Base-by-base conservation (phyloP, 2,329 filamentous ascomycete species). In the Neonectria hederae region DNA sequence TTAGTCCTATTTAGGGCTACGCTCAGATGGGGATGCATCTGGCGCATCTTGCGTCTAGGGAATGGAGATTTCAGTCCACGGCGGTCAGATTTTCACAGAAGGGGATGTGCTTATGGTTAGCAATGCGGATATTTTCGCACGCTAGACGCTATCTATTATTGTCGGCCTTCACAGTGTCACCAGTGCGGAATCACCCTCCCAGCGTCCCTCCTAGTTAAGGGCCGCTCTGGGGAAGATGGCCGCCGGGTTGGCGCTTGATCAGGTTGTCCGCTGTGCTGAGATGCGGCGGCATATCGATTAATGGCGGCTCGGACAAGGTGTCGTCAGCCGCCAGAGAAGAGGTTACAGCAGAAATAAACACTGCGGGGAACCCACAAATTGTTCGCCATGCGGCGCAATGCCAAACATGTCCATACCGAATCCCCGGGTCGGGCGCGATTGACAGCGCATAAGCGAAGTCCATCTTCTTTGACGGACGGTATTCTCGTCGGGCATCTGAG, bases 21-120 rank as follows among this genome's bases (percentile, higher is more conserved):
- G 2, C 40, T 30, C 45, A 49, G 54, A 65, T 57, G 28, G 52
- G 45, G 42, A 46, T 63, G 60, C 64, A 57, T 59, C 61, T 63
- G 48, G 54, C 38, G 43, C 26, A 59, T 46, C 24, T 52, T 53
- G 58, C 30, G 56, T 53, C 54, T 45, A 51, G 56, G 61, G 60
- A 38, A 54, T 28, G 46, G 59, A 40, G 22, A 53, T 56, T 63
- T 54, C 26, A 46, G 57, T n/a, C 24, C 38, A 45, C 21, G 38
- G 40, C 45, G 48, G 61, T 62, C 32, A 45, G 32, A 19, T 43
- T 54, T 35, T 54, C n/a, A 30, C 24, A 49, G 28, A 28, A 49
- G 22, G n/a, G 24, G 22, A 24, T 14, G 28, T 57, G 46, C 9
- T 40, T 53, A 8, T 26, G 17, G 40, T 9, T 51, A 19, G 9